Evolutionary conservation across 805 yeast genomes (phyloP).

Genomic region (Wickerhamiella domercqiae): DNA sequence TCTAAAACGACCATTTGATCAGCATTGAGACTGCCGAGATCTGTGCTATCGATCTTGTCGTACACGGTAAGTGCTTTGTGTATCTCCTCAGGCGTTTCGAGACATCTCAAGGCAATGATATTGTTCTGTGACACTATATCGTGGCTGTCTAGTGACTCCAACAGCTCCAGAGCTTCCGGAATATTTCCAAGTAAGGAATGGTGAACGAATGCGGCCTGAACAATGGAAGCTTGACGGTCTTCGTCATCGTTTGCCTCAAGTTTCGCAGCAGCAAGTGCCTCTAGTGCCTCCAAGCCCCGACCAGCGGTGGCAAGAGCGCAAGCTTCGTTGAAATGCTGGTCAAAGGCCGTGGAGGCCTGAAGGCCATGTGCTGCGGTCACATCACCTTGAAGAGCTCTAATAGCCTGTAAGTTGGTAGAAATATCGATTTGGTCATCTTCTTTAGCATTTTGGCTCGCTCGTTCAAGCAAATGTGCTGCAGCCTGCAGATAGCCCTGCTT

Average conservation of each 20-base stretch:
- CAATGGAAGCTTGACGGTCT: conserved; percentile 34
- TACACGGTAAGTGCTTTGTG: conserved; percentile 10
- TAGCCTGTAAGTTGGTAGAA: conserved; percentile 46
- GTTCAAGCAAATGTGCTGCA: conserved; percentile 27
- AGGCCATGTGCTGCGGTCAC: conserved; percentile 7
- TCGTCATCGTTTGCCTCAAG: conserved; percentile 28
- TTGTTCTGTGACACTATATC: conserved; percentile 34
- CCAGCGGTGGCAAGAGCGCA: conserved; percentile 32
- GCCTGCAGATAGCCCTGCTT: conserved; percentile 29
- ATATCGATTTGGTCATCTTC: conserved; percentile 37
- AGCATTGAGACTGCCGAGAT: conserved; percentile 10
- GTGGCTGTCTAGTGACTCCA: conserved; percentile 22
- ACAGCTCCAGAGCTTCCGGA: conserved; percentile 27
- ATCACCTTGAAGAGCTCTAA: conserved; percentile 21
- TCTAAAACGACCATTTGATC: conserved; percentile 24
- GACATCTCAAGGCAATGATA: conserved; percentile 9
- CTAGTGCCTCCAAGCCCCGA: conserved; percentile 28
- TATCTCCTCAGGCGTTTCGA: conserved; percentile 5
- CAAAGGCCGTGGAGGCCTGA: conserved; percentile 29
- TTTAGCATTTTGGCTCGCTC: conserved; percentile 28
- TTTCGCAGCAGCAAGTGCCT: conserved; percentile 33
- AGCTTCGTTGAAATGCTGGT: conserved; percentile 45
- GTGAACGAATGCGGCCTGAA: conserved; percentile 44
- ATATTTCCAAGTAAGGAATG: neutral
- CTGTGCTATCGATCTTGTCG: conserved; percentile 4